These are phyloP conservation scores for Heterococcus sp. DNA, from an alignment of 108 stramenopile genomes.

Conservation along the genomic window DNA sequence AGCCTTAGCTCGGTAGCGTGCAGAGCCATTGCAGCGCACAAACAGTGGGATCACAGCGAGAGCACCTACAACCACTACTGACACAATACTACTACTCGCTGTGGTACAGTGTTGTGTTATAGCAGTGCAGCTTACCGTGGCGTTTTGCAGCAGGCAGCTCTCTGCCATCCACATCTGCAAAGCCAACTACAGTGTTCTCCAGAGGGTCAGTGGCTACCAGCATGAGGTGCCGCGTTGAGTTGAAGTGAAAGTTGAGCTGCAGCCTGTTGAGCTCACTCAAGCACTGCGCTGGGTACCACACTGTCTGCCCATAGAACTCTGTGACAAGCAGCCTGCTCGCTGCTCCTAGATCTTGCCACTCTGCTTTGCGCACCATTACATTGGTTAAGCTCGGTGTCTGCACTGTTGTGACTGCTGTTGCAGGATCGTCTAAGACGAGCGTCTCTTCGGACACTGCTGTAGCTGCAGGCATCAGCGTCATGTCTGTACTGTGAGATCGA, in stretches of 20 bases:
- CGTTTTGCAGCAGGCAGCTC: slow-evolving; percentile 5
- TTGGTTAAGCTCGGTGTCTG: too few species aligned
- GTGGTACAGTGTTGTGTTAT: too few species aligned
- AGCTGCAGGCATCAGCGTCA: too few species aligned
- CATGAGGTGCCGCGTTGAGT: slow-evolving; percentile 17
- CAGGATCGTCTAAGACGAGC: too few species aligned
- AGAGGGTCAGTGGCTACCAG: slow-evolving; percentile 7
- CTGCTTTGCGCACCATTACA: too few species aligned
- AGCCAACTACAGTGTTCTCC: slow-evolving; percentile 9
- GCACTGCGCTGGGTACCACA: slow-evolving; percentile 27
- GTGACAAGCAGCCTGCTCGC: slow-evolving; percentile 7
- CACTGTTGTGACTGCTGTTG: too few species aligned
- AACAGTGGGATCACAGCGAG: too few species aligned
- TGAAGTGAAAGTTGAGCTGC: slow-evolving; percentile 28
- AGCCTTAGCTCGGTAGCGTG: too few species aligned
- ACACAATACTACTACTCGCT: not conserved
- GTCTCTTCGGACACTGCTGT: too few species aligned
- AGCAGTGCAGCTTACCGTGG: not conserved
- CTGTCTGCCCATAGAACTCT: slow-evolving; percentile 7
- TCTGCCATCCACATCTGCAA: slow-evolving; percentile 22
- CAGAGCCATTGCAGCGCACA: too few species aligned
- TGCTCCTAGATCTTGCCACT: not conserved
- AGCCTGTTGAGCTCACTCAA: slow-evolving; percentile 16
- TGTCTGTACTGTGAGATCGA: too few species aligned
- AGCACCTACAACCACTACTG: not conserved